Percentiles rank a stretch among this genome's conserved stretches.
phyloP scores from a whole-genome alignment of 768 basidiomycete species.

The Trametes maxima region DNA sequence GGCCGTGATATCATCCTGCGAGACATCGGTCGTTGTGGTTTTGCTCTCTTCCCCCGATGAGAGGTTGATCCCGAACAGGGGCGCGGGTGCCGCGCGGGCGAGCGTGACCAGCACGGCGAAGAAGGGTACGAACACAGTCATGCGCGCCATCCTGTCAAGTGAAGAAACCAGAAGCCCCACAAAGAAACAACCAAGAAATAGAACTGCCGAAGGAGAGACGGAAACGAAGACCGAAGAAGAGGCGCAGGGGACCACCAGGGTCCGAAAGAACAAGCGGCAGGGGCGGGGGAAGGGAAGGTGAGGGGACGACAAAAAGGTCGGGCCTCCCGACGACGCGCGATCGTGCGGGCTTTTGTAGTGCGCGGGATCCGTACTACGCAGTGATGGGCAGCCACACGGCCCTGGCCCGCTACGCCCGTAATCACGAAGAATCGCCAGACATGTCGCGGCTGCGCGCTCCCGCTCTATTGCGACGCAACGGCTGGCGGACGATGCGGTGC shows the following conservation, averaged over 20 bases:
- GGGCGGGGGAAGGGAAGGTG: neutral
- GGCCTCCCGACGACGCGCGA: neutral
- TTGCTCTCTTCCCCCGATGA: conserved; percentile 16
- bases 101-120: conserved; percentile 17
- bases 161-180: neutral
- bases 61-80: conserved; percentile 28
- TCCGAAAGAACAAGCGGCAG: neutral
- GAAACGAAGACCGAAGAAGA: neutral
- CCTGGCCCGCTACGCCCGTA: no score
- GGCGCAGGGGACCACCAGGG: conserved; percentile 24
- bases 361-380: no score
- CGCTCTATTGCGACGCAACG: conserved; percentile 4
- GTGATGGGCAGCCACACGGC: no score
- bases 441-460: neutral
- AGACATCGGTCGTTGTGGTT: conserved; percentile 15
- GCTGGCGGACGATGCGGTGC: neutral
- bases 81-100: conserved; percentile 21
- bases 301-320: conserved; percentile 6
- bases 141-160: conserved; percentile 13
- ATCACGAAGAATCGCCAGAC: neutral
- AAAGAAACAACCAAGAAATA: neutral
- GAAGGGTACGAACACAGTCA: conserved; percentile 9
- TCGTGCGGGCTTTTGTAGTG: no score
- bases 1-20: conserved; percentile 24
- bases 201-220: neutral